Base-by-base conservation (phyloP, 1,284 basidiomycete genomes). In the Leccinum pachyderme region DNA sequence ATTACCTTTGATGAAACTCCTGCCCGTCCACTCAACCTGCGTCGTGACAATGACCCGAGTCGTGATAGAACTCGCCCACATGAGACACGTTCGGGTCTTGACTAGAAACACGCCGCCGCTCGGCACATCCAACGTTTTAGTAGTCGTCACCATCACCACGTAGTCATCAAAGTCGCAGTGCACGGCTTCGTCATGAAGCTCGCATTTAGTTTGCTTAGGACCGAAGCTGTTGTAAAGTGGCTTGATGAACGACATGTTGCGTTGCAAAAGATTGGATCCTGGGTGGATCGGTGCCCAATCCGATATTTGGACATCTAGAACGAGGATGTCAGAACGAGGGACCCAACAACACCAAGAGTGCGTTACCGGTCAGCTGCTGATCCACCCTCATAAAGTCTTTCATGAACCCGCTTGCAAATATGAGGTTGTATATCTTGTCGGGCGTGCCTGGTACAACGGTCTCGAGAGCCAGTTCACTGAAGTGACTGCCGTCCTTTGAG, bases 181-280 rank as follows among this genome's bases (percentile, higher is more conserved):
- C 35, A 87, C 75, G 54, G 83, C 86, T 72, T 96, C 92, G 66
- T 99, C 96, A 37, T 81, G 80, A 56, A 98, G 86, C 72, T 96
- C 86, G 74, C 97, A 99, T 69, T 95, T 96, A 9, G 96, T 95
- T 71, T 93, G 91, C 72, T 88, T 96, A 1, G 96, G 96, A 0
- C 96, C 96, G 32, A 99, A 84, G 37, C 86, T 84, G 0, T 83
- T 95, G 59, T 83, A 86, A 41, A 99, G 78, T 0, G 95, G 95
- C 71, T 97, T 98, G 74, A 98, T 95, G 74, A 98, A 99, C 22
- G 92, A 91, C 81, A 96, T 93, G 58, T 91, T 89, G 13, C 96
- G 84, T 18, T 84, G 78, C 5, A 97, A 82, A 47, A 91, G 79
- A 58, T 87, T 81, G 41, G 86, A 83, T n/a, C 81, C 83, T 0